Evolutionary conservation across 2,329 filamentous ascomycete species (phyloP).

Genomic region (Dryadomyces quercus-mongolicae): DNA sequence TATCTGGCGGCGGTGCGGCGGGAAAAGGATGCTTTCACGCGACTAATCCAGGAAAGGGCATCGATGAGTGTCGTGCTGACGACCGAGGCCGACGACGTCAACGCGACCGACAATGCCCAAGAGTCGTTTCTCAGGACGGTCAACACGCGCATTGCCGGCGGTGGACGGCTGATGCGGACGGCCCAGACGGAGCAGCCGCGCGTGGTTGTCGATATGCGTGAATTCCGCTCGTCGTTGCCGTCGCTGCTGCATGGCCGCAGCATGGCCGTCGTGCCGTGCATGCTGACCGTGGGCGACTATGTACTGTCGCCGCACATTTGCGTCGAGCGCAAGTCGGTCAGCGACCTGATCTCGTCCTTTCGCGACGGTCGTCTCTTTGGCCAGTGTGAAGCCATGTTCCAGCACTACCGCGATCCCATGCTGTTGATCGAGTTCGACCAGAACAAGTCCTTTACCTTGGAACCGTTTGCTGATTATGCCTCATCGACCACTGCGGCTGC

Average conservation of each 20-base stretch:
- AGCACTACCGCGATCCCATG: slow-evolving; percentile 81
- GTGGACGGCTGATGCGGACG: slow-evolving; percentile 72
- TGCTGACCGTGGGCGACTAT: slow-evolving; percentile 94
- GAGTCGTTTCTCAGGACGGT: slow-evolving; percentile 88
- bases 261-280: slow-evolving; percentile 84
- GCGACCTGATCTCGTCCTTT: slow-evolving; percentile 84
- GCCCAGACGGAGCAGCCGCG: slow-evolving; percentile 79
- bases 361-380: slow-evolving; percentile 83
- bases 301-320: slow-evolving; percentile 84
- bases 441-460: slow-evolving; percentile 92
- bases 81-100: slow-evolving; percentile 34
- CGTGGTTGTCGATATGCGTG: slow-evolving; percentile 89
- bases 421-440: slow-evolving; percentile 96
- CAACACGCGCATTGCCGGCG: slow-evolving; percentile 92
- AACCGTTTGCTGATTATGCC: slow-evolving; percentile 56
- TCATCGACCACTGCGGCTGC: slow-evolving; percentile 39
- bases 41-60: slow-evolving; percentile 85
- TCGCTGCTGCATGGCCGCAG: slow-evolving; percentile 81
- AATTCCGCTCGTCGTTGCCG: slow-evolving; percentile 86
- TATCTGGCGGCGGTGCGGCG: slow-evolving; percentile 83
- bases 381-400: slow-evolving; percentile 88
- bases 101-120: slow-evolving; percentile 66
- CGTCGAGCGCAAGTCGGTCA: slow-evolving; percentile 87
- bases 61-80: slow-evolving; percentile 85
- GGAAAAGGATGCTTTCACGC: slow-evolving; percentile 94